Base-by-base conservation (phyloP, 2,329 filamentous ascomycete genomes). In the Calonectria hawksworthii region DNA sequence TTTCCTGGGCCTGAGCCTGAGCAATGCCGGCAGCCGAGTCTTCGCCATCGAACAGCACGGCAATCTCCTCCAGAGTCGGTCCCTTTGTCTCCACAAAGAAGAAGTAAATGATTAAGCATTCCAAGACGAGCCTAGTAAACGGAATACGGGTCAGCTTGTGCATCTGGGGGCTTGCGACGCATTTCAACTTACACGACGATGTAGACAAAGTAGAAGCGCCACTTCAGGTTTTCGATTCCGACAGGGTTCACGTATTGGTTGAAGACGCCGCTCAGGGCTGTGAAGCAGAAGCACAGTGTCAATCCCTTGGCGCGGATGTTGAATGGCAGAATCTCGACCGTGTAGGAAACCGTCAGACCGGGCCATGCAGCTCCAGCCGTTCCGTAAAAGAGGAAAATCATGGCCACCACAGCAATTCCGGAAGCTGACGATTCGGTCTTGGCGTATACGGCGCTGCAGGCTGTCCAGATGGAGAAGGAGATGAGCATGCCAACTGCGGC, bases 351-450 rank as follows among this genome's bases (percentile, higher is more conserved):
- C 0, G 79, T 80, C n/a, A 80, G 14, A 4, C 79, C 79, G 0
- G 79, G 79, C 79, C 79, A 80, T 1, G 79, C 79, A 6, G 79
- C 78, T 8, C 79, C 79, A 0, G 79, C 79, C 2, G 78, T 71
- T 2, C 78, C 79, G 47, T 81, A 81, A 52, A 81, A 81, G 0
- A 81, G 71, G 41, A 81, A 81, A 18, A 81, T 81, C 79, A 80
- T 80, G 4, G 79, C 79, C 0, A 80, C 75, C 1, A 80, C 79
- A 0, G 78, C 79, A 1, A 80, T 80, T 1, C 78, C 79, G 0
- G 78, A 77, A 0, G 73, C 52, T 0, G 74, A 36, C 0, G 77
- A 79, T n/a, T 79, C 79, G 0, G 79, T 80, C 30, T 80, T 78
- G 9, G 78, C 77, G 2, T 81, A 81, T 1, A 81, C 77, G 0